phyloP scores from a whole-genome alignment of 202 grass and related monocot species.

The Dendrocalamus latiflorus region DNA sequence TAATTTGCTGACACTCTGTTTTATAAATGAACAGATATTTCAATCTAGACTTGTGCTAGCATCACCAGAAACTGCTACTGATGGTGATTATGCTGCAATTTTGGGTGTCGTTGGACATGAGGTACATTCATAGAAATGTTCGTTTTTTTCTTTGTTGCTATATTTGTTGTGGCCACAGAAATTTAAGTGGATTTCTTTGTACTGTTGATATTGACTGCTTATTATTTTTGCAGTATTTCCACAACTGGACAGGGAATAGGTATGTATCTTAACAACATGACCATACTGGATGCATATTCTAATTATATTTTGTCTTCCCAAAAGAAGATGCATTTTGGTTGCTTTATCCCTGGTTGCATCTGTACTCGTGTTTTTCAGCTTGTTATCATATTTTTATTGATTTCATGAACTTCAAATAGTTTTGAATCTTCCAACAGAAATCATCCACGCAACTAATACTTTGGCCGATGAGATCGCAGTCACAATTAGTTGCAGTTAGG shows the following conservation, averaged over 20 bases:
- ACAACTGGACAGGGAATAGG: conserved; percentile 99
- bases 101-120: conserved; percentile 96
- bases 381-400: background rate
- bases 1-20: conserved; percentile 14
- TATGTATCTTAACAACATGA: conserved; percentile 27
- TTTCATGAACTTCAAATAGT: background rate
- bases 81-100: conserved; percentile 97
- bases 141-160: background rate
- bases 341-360: background rate
- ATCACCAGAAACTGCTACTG: conserved; percentile 89
- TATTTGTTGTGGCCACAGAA: conserved; percentile 3
- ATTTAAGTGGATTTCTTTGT: conserved; percentile 9
- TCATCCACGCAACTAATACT: background rate
- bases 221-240: conserved; percentile 84
- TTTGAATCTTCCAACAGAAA: conserved; percentile 12
- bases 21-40: conserved; percentile 71
- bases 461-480: background rate
- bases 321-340: conserved; percentile 14
- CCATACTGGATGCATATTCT: background rate
- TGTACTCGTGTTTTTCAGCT: conserved; percentile 15
- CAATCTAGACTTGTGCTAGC: conserved; percentile 98
- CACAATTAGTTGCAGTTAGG: background rate
- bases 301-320: background rate
- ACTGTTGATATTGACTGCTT: conserved; percentile 15
- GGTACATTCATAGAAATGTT: conserved; percentile 30